Evolutionary conservation across 768 basidiomycete species (phyloP).

Genomic region (Suillus discolor): DNA sequence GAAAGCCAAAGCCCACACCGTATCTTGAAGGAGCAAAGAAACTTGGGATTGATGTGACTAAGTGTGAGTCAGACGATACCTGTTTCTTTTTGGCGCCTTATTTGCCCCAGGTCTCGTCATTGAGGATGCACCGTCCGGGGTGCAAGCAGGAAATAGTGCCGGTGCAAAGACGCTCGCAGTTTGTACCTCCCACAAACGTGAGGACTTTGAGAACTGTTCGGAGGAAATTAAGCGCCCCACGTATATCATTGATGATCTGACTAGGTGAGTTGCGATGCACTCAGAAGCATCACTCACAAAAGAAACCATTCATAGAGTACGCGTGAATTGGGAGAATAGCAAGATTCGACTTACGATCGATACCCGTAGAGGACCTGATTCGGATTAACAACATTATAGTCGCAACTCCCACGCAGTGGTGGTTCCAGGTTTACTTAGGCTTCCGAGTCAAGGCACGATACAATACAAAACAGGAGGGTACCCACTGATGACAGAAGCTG

Average conservation of each 20-base stretch:
- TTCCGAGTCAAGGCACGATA: neutral
- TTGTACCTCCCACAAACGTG: conserved; percentile 74
- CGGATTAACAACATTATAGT: neutral
- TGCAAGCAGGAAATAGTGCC: conserved; percentile 73
- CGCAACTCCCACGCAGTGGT: neutral
- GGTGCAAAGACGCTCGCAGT: conserved; percentile 80
- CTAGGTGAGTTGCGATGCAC: conserved; percentile 46
- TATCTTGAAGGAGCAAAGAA: conserved; percentile 76
- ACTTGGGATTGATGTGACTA: conserved; percentile 54
- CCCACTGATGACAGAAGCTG: neutral
- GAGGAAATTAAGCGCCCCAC: conserved; percentile 47
- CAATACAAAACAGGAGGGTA: neutral
- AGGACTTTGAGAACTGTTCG: conserved; percentile 51
- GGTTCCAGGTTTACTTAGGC: neutral
- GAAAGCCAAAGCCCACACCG: conserved; percentile 84
- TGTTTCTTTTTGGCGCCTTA: neutral
- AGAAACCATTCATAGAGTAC: neutral
- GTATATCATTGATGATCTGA: conserved; percentile 70
- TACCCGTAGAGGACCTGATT: neutral
- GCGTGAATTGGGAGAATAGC: neutral
- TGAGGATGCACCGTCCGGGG: conserved; percentile 87
- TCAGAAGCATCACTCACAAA: neutral
- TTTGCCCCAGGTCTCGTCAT: conserved; percentile 73
- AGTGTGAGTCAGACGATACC: conserved; percentile 45
- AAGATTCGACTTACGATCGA: conserved; percentile 2